A percentile compares a stretch with the other conserved stretches of the same genome.
Evolutionary conservation across 768 basidiomycete species (phyloP).

Genomic region (Podaxis rugospora): DNA sequence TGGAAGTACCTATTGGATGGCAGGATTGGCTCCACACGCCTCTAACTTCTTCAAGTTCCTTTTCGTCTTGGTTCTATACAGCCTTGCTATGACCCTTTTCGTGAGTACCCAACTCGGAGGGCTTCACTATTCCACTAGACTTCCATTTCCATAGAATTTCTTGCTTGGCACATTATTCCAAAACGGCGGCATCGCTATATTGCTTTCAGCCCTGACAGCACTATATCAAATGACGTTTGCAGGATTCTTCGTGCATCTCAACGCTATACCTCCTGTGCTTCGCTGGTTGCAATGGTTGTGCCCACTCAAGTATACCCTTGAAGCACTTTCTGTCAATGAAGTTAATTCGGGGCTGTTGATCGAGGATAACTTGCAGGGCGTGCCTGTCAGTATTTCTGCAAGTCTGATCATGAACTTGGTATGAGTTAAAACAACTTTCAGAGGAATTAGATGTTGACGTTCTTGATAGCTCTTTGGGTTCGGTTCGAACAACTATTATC

Average conservation of each 20-base stretch:
- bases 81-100: conserved; percentile 81
- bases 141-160: conserved; percentile 61
- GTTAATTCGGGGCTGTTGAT: conserved; percentile 88
- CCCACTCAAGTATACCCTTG: conserved; percentile 77
- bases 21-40: conserved; percentile 75
- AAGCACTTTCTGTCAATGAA: conserved; percentile 89
- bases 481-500: conserved; percentile 73
- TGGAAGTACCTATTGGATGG: conserved; percentile 89
- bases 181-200: conserved; percentile 88
- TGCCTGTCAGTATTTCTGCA: conserved; percentile 78
- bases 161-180: conserved; percentile 78
- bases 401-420: conserved; percentile 83
- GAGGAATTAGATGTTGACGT: neutral
- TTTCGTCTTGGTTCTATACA: conserved; percentile 82
- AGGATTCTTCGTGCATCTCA: conserved; percentile 89
- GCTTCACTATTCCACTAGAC: neutral
- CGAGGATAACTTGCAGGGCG: conserved; percentile 70
- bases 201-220: conserved; percentile 73
- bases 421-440: conserved; percentile 3
- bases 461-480: conserved; percentile 80
- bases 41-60: conserved; percentile 93
- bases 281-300: conserved; percentile 93
- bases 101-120: conserved; percentile 38
- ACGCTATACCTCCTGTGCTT: conserved; percentile 81
- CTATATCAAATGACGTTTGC: conserved; percentile 86